Conservation (phyloP, 2,329 filamentous ascomycete genomes). For the Epicoccum nigrum region DNA sequence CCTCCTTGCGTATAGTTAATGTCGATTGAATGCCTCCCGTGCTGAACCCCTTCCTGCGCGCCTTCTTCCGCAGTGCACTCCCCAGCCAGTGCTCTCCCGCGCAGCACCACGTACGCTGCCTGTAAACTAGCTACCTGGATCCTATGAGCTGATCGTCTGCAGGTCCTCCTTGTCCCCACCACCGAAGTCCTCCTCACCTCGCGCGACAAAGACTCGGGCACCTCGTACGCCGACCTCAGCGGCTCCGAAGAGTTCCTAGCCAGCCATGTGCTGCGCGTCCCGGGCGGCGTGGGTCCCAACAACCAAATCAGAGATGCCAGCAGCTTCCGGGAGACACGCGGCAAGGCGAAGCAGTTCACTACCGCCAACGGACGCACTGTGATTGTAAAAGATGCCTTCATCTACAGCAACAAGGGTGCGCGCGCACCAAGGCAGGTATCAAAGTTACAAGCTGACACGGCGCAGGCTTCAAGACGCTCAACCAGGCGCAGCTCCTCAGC, state of each 20-base stretch:
- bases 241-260: conserved; percentile 92
- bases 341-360: conserved; percentile 91
- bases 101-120: conserved; percentile 80
- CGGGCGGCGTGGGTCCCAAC: conserved; percentile 57
- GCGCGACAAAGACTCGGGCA: conserved; percentile 84
- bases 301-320: conserved; percentile 58
- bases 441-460: conserved; percentile 19
- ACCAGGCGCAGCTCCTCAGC: conserved; percentile 83
- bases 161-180: conserved; percentile 87
- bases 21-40: conserved; percentile 83
- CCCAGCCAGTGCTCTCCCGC: conserved; percentile 88
- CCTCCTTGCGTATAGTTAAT: conserved; percentile 28
- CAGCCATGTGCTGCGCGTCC: conserved; percentile 93
- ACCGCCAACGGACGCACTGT: conserved; percentile 93
- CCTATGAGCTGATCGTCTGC: conserved; percentile 8
- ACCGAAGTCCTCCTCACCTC: conserved; percentile 89
- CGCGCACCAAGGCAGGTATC: background rate
- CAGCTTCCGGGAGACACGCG: conserved; percentile 78
- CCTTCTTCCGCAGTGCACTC: conserved; percentile 97
- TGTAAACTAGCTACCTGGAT: no score
- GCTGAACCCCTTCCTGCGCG: conserved; percentile 96
- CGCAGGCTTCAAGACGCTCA: conserved; percentile 85
- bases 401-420: conserved; percentile 95
- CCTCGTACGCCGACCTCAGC: conserved; percentile 78
- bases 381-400: conserved; percentile 88